Conservation (phyloP, 1,284 basidiomycete species). For the Cryptococcus hybrid region DNA sequence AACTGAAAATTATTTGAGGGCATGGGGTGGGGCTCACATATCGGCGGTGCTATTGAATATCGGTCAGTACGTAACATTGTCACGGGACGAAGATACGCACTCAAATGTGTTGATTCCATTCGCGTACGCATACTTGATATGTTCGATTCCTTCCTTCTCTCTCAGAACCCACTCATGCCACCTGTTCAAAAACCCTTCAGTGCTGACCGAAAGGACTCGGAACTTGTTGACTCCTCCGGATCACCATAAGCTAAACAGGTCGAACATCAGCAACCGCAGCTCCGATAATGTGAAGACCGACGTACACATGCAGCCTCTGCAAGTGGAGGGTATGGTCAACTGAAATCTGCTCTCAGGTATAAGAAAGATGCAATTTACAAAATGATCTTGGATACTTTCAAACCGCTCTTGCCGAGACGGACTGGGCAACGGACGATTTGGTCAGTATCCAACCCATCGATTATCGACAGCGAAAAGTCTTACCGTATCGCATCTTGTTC, state of each 20-base stretch:
- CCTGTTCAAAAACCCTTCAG: background rate
- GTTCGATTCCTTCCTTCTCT: conserved; percentile 41
- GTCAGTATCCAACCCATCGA: no score
- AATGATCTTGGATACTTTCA: conserved; percentile 42
- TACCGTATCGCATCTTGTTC: conserved; percentile 9
- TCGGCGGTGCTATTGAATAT: background rate
- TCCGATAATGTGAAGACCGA: background rate
- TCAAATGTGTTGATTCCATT: conserved; percentile 45
- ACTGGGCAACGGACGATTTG: conserved; percentile 14
- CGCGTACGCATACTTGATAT: conserved; percentile 44
- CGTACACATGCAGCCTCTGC: conserved; percentile 22
- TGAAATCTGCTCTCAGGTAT: no score
- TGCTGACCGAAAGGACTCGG: background rate
- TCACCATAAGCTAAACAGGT: background rate
- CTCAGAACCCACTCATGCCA: conserved; percentile 39
- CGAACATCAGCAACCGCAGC: background rate
- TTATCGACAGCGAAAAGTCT: background rate
- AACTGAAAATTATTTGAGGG: background rate
- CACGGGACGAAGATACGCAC: conserved; percentile 13
- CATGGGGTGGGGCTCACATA: background rate
- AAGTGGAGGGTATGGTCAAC: background rate
- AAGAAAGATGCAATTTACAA: conserved; percentile 20
- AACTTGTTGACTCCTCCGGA: background rate
- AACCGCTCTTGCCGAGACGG: conserved; percentile 35
- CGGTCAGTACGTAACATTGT: conserved; percentile 1